phyloP scores from a whole-genome alignment of 1,284 basidiomycete species.

The Flammula alnicola region DNA sequence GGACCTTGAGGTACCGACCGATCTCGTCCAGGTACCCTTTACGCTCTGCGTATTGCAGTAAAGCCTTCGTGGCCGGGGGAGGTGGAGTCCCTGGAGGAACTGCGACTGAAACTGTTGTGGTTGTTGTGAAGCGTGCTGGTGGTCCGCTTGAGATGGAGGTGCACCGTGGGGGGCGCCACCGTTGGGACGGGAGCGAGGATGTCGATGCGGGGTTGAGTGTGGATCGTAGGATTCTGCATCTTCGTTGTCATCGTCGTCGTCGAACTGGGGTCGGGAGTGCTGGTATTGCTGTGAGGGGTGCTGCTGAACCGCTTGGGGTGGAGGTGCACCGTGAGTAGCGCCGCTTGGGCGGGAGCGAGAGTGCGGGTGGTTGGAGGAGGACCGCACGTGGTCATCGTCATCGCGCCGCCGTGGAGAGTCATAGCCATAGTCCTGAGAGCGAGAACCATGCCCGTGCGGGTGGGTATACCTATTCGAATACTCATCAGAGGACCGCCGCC shows the following conservation, averaged over 20 bases:
- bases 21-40: constrained; percentile 13
- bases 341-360: not conserved
- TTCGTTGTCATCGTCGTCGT: too few species aligned
- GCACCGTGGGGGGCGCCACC: too few species aligned
- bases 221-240: too few species aligned
- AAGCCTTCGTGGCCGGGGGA: constrained; percentile 4
- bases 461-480: not conserved
- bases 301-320: too few species aligned
- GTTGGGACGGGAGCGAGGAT: too few species aligned
- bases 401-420: not conserved
- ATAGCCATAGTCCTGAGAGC: not conserved
- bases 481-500: not conserved
- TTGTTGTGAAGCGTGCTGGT: too few species aligned
- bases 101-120: too few species aligned
- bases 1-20: constrained; percentile 7
- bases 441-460: not conserved
- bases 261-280: not conserved
- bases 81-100: constrained; percentile 1
- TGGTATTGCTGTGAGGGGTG: too few species aligned
- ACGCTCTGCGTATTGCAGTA: not conserved
- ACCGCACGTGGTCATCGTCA: not conserved
- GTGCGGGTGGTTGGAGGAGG: not conserved
- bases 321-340: too few species aligned
- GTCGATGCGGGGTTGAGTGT: too few species aligned
- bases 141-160: too few species aligned